These are phyloP conservation scores for Sarcocystis neurona DNA, from an alignment of 169 alveolate genomes.

Conservation along the genomic window DNA sequence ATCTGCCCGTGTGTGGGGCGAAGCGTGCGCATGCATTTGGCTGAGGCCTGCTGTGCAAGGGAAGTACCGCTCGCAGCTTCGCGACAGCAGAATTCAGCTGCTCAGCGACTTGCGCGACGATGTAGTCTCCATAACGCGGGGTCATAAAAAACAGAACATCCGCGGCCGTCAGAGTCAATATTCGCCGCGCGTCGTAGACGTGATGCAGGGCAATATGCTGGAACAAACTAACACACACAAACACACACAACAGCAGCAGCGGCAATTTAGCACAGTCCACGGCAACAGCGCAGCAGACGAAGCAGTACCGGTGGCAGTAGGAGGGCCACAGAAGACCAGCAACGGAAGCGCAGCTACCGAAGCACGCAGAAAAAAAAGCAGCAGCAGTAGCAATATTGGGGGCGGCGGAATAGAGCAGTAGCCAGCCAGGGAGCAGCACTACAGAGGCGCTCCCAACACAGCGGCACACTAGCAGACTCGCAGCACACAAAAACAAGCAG, in stretches of 20 bases:
- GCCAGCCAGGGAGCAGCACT: neutral
- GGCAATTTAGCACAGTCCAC: neutral
- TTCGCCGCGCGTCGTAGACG: conserved; percentile 46
- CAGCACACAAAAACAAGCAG: neutral
- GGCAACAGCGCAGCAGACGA: too few relatives aligned
- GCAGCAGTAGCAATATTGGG: neutral
- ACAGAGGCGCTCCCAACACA: neutral
- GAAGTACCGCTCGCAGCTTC: conserved; percentile 15
- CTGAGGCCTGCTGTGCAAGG: neutral
- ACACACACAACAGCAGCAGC: neutral
- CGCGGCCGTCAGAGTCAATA: conserved; percentile 58
- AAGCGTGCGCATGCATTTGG: neutral
- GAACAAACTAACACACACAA: neutral
- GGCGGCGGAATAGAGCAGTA: neutral
- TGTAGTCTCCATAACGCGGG: conserved; percentile 71
- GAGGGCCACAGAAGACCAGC: neutral
- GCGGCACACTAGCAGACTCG: neutral
- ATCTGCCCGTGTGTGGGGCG: neutral
- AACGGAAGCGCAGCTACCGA: too few relatives aligned
- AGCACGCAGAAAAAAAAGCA: neutral
- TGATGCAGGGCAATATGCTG: conserved; percentile 23
- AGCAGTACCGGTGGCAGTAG: neutral
- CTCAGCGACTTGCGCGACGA: conserved; percentile 68
- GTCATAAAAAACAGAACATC: conserved; percentile 71
- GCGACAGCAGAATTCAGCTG: conserved; percentile 67